phyloP scores from a whole-genome alignment of 805 yeast genomes.

The Isabelozyma heimii region DNA sequence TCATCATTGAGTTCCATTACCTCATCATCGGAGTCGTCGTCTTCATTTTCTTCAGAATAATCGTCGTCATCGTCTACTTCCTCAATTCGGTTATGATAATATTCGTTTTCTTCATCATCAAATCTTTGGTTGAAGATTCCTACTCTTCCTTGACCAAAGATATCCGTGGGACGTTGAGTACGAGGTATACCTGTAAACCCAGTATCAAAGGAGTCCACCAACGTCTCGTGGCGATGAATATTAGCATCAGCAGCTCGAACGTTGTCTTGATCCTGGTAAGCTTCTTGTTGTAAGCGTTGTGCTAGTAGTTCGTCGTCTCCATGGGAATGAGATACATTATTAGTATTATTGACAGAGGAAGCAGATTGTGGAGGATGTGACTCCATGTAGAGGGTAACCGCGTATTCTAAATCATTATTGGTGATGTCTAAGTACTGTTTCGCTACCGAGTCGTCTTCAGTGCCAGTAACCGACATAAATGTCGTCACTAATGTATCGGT shows the following conservation, averaged over 20 bases:
- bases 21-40: slow-evolving; percentile 37
- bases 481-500: slow-evolving; percentile 55
- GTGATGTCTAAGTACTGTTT: slow-evolving; percentile 75
- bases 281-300: slow-evolving; percentile 59
- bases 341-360: slow-evolving; percentile 1
- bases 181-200: slow-evolving; percentile 1
- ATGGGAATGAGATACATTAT: background rate
- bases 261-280: slow-evolving; percentile 38
- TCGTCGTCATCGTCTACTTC: slow-evolving; percentile 19
- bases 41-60: slow-evolving; percentile 31
- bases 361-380: slow-evolving; percentile 17
- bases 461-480: slow-evolving; percentile 82
- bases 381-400: slow-evolving; percentile 82
- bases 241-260: slow-evolving; percentile 68
- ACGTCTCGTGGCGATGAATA: slow-evolving; percentile 72
- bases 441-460: slow-evolving; percentile 65
- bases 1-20: slow-evolving; percentile 28
- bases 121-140: slow-evolving; percentile 62
- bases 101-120: slow-evolving; percentile 37
- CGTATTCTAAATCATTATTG: slow-evolving; percentile 74
- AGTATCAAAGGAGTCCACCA: slow-evolving; percentile 46
- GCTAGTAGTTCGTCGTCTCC: slow-evolving; percentile 57
- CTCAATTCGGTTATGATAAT: slow-evolving; percentile 14
- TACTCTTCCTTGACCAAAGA: slow-evolving; percentile 47
- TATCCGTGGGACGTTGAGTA: slow-evolving; percentile 30